phyloP scores from a whole-genome alignment of 2,329 filamentous ascomycete species.

The Didymella keratinophila region DNA sequence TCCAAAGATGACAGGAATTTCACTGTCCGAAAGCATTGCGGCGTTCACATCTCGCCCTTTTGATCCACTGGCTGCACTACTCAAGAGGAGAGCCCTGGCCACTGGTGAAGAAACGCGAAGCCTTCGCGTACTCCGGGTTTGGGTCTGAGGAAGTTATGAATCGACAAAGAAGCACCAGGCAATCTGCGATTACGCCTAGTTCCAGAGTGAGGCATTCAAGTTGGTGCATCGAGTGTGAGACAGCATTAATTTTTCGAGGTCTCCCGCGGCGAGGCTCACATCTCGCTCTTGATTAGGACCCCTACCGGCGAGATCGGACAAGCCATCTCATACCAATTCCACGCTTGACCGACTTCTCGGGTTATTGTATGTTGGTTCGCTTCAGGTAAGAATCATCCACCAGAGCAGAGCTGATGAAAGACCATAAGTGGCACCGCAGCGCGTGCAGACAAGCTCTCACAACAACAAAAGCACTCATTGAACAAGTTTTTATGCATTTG shows the following conservation, averaged over 20 bases:
- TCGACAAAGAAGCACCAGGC: neutral
- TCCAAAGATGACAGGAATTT: neutral
- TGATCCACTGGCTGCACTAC: neutral
- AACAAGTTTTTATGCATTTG: neutral
- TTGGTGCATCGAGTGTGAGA: too few species aligned
- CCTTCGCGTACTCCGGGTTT: neutral
- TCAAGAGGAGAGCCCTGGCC: neutral
- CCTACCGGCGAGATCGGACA: too few species aligned
- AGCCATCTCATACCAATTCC: neutral
- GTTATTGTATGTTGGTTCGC: too few species aligned
- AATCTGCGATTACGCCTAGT: neutral
- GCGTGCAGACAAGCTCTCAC: neutral
- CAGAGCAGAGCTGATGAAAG: neutral
- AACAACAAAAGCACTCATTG: neutral
- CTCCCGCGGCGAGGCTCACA: neutral
- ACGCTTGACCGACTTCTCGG: too few species aligned
- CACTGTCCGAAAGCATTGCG: neutral
- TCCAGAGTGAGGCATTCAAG: neutral
- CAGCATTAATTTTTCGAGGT: neutral
- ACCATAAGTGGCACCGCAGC: neutral
- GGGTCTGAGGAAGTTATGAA: neutral
- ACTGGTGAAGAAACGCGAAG: neutral
- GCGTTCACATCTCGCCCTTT: neutral
- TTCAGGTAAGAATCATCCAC: neutral
- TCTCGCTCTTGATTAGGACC: neutral